A percentile compares a stretch with the other conserved stretches of the same genome.
Evolutionary conservation across 2,329 filamentous ascomycete genomes (phyloP).

Genomic region (Sphaerulina populicola): DNA sequence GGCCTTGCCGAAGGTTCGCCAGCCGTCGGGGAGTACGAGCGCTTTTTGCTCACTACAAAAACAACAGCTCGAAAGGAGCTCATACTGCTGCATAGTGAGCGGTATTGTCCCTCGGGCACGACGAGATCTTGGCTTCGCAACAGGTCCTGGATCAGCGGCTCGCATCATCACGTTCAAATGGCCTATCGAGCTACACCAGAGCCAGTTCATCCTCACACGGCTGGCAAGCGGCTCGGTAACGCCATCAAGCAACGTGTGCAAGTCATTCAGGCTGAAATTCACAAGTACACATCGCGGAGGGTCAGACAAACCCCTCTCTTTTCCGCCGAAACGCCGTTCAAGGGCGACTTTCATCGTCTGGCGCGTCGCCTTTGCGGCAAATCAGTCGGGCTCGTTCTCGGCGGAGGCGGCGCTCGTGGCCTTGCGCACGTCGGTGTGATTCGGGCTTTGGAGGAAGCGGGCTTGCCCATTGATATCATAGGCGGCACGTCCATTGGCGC

Average conservation of each 20-base stretch:
- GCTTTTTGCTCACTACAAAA: conserved; percentile 93
- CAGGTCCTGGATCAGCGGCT: conserved; percentile 94
- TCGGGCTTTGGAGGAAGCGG: conserved; percentile 86
- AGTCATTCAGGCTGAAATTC: conserved; percentile 89
- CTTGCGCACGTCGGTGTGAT: conserved; percentile 93
- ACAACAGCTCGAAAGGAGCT: conserved; percentile 91
- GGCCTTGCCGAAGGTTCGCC: conserved; percentile 85
- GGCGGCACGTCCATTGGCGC: conserved; percentile 94
- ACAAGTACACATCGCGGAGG: conserved; percentile 92
- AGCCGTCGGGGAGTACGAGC: conserved; percentile 88
- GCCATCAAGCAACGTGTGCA: conserved; percentile 89
- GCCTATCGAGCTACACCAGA: conserved; percentile 68
- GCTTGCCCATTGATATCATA: conserved; percentile 89
- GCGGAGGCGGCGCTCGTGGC: conserved; percentile 84
- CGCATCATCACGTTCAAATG: conserved; percentile 98
- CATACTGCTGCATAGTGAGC: conserved; percentile 78
- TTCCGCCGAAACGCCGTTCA: conserved; percentile 83
- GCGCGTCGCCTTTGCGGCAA: conserved; percentile 86
- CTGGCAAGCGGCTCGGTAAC: conserved; percentile 66
- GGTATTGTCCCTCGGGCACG: conserved; percentile 75
- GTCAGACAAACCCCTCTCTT: conserved; percentile 85
- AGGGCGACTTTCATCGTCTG: conserved; percentile 91
- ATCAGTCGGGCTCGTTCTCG: conserved; percentile 86
- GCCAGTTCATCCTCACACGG: conserved; percentile 66
- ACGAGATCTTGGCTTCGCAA: conserved; percentile 82